Evolutionary conservation across 192 early-diverging fungal species (phyloP).

Genomic region (Obelidium mucronatum): DNA sequence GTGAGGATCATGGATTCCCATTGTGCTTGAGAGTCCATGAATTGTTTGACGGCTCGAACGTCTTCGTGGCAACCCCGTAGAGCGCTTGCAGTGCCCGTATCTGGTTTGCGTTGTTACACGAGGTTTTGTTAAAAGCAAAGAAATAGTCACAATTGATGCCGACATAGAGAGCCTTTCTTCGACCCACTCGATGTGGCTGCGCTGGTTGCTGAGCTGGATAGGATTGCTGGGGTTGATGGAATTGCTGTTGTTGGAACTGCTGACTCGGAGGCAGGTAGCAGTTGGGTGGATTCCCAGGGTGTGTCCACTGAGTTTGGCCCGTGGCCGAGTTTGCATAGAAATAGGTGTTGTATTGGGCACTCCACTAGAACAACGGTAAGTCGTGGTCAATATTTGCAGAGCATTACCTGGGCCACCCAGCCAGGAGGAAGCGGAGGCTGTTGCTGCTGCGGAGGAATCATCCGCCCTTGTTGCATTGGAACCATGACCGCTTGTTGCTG

Average conservation of each 20-base stretch:
- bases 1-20: conserved; percentile 44
- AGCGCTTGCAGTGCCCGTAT: not conserved
- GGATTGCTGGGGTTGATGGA: not conserved
- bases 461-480: too few species aligned
- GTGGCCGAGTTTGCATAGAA: conserved; percentile 44
- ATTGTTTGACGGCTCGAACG: not conserved
- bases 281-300: not conserved
- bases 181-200: not conserved
- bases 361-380: too few species aligned
- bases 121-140: not conserved
- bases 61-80: not conserved
- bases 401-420: conserved; percentile 44
- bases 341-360: conserved; percentile 23
- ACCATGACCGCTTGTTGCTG: too few species aligned
- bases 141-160: not conserved
- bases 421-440: conserved; percentile 39
- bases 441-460: not conserved
- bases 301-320: conserved; percentile 42
- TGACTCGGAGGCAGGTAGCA: not conserved
- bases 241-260: not conserved
- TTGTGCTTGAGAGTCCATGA: not conserved
- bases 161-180: not conserved
- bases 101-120: too few species aligned
- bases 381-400: too few species aligned
- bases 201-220: too few species aligned